phyloP scores from a whole-genome alignment of 129 eudicot species.

The Tagetes patula region DNA sequence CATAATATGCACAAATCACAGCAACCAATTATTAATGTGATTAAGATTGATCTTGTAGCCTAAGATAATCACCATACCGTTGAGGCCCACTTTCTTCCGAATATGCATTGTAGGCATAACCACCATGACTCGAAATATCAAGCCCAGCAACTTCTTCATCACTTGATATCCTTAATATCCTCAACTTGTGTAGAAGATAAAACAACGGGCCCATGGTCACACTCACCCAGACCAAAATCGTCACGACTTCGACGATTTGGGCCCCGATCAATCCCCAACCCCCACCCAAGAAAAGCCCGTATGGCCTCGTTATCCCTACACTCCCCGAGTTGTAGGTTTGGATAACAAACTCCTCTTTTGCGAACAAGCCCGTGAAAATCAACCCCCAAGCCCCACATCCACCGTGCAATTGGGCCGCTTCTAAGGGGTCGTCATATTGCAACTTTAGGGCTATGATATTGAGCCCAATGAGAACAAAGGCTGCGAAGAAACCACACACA shows the following conservation, averaged over 20 bases:
- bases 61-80: conserved; percentile 43
- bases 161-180: conserved; percentile 46
- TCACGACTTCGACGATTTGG: conserved; percentile 47
- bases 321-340: conserved; percentile 52
- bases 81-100: conserved; percentile 52
- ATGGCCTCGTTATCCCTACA: conserved; percentile 45
- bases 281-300: conserved; percentile 63
- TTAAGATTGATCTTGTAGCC: conserved; percentile 47
- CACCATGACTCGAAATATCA: conserved; percentile 72
- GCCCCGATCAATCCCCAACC: conserved; percentile 58
- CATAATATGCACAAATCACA: conserved; percentile 18
- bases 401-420: conserved; percentile 69
- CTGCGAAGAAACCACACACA: conserved; percentile 57
- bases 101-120: conserved; percentile 55
- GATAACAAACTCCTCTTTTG: conserved; percentile 56
- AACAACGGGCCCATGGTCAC: conserved; percentile 63
- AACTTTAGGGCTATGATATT: conserved; percentile 47
- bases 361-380: conserved; percentile 61
- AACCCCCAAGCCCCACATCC: conserved; percentile 77
- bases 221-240: conserved; percentile 57
- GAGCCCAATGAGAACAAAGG: conserved; percentile 55
- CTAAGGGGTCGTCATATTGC: conserved; percentile 55
- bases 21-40: background rate
- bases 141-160: conserved; percentile 65
- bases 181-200: conserved; percentile 45